Evolutionary conservation across 345 rosid species (phyloP).

Genomic region (Aethionema arabicum): DNA sequence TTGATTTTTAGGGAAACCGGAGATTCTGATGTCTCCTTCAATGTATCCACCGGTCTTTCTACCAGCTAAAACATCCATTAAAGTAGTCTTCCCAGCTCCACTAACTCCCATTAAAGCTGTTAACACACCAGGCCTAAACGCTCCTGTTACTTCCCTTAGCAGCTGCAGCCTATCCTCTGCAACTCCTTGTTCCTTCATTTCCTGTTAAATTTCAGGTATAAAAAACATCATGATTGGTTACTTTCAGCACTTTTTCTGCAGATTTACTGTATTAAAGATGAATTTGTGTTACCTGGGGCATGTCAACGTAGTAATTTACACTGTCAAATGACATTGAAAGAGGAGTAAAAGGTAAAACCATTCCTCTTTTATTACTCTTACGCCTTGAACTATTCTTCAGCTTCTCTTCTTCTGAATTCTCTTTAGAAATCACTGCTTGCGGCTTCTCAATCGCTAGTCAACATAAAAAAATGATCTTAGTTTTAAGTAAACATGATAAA

Average conservation of each 20-base stretch:
- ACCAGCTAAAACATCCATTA: slow-evolving; percentile 98
- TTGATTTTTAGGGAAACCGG: slow-evolving; percentile 80
- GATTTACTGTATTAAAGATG: not conserved
- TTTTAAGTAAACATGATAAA: not conserved
- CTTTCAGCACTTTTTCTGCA: not conserved
- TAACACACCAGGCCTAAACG: slow-evolving; percentile 88
- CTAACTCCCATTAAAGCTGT: slow-evolving; percentile 97
- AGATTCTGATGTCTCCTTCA: slow-evolving; percentile 82
- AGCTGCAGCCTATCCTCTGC: slow-evolving; percentile 67
- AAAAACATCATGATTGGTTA: not conserved
- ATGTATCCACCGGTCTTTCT: slow-evolving; percentile 89
- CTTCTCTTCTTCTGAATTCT: slow-evolving; percentile 42
- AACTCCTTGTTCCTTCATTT: slow-evolving; percentile 85
- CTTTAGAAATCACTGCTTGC: slow-evolving; percentile 65
- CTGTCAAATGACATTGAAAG: slow-evolving; percentile 70
- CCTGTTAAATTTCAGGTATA: slow-evolving; percentile 42
- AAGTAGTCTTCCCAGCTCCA: slow-evolving; percentile 96
- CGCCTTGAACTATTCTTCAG: slow-evolving; percentile 5
- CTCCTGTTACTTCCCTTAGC: slow-evolving; percentile 70
- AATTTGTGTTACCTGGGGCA: slow-evolving; percentile 57
- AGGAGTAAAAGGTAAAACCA: slow-evolving; percentile 82
- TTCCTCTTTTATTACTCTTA: slow-evolving; percentile 54
- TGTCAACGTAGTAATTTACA: slow-evolving; percentile 70
- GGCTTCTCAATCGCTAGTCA: slow-evolving; percentile 7
- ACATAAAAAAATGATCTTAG: too few species aligned